These are phyloP conservation scores for Apiospora rasikravindrae DNA, from an alignment of 2,329 filamentous ascomycete species.

Conservation along the genomic window DNA sequence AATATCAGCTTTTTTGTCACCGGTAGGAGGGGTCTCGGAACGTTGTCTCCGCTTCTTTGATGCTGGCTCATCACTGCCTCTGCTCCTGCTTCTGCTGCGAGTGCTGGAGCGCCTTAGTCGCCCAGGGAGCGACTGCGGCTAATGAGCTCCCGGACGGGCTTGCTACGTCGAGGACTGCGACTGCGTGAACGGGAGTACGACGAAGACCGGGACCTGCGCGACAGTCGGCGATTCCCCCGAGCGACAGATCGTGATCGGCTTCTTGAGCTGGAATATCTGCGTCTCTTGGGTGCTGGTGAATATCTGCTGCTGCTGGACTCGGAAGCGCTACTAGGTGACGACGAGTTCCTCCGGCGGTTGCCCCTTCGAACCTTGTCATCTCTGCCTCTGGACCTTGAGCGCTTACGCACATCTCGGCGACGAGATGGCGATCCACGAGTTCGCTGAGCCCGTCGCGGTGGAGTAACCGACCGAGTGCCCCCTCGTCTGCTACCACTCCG, in stretches of 20 bases:
- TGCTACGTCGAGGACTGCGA: constrained; percentile 38
- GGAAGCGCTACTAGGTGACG: constrained; percentile 32
- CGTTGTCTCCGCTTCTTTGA: constrained; percentile 58
- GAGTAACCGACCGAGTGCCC: constrained; percentile 31
- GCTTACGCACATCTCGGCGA: constrained; percentile 33
- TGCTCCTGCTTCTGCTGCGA: constrained; percentile 36
- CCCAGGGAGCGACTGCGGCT: constrained; percentile 45
- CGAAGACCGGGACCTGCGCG: constrained; percentile 44
- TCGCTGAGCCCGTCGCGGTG: constrained; percentile 32
- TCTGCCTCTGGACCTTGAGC: constrained; percentile 37
- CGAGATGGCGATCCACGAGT: constrained; percentile 36
- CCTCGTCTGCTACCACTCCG: constrained; percentile 30
- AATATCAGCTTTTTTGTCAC: constrained; percentile 63
- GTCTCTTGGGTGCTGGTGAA: constrained; percentile 48
- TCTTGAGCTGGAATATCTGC: constrained; percentile 54
- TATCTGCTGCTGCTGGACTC: constrained; percentile 1
- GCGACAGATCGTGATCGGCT: constrained; percentile 50
- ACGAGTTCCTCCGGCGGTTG: constrained; percentile 35
- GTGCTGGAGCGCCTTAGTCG: constrained; percentile 42
- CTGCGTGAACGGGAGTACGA: constrained; percentile 34
- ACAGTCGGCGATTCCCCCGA: constrained; percentile 46
- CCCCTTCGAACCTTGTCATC: constrained; percentile 33
- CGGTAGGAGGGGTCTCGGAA: constrained; percentile 55
- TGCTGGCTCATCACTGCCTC: constrained; percentile 35
- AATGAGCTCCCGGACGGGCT: constrained; percentile 40